Conservation (phyloP, 2,329 filamentous ascomycete species). For the Penicillium sumatraense region DNA sequence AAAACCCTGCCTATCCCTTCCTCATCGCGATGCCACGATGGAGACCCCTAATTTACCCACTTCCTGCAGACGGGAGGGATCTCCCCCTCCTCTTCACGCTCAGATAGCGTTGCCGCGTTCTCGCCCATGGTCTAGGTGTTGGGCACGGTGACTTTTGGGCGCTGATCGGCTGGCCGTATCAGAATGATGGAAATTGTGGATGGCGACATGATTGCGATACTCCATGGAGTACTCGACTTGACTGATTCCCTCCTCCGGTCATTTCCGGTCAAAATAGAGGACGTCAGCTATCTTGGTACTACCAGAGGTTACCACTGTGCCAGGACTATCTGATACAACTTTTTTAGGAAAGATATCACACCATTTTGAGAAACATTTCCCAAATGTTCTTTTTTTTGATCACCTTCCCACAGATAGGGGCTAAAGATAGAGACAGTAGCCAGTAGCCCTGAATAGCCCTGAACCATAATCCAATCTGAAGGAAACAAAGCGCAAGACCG, state of each 20-base stretch:
- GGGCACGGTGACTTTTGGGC: conserved; percentile 18
- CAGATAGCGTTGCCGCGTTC: conserved; percentile 10
- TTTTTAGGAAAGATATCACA: no score
- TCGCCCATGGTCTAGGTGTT: conserved; percentile 10
- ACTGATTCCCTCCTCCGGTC: neutral
- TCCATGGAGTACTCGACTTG: neutral
- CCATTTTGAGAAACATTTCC: no score
- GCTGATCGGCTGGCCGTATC: conserved; percentile 9
- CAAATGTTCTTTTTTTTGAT: no score
- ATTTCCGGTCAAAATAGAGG: neutral
- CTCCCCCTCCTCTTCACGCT: conserved; percentile 13
- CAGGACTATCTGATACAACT: no score
- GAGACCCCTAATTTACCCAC: conserved; percentile 13
- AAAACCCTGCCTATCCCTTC: conserved; percentile 14
- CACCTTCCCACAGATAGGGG: neutral
- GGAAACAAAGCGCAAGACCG: neutral
- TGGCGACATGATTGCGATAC: neutral
- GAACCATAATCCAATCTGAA: neutral
- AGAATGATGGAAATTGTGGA: neutral
- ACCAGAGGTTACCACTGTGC: neutral
- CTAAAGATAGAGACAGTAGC: conserved; percentile 5
- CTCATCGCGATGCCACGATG: conserved; percentile 7
- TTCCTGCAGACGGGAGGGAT: conserved; percentile 18
- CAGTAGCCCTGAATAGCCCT: conserved; percentile 1
- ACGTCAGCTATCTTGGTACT: neutral